A percentile compares a stretch with the other conserved stretches of the same genome.
phyloP scores from a whole-genome alignment of 2,329 filamentous ascomycete genomes.

The Penicillium sp. region DNA sequence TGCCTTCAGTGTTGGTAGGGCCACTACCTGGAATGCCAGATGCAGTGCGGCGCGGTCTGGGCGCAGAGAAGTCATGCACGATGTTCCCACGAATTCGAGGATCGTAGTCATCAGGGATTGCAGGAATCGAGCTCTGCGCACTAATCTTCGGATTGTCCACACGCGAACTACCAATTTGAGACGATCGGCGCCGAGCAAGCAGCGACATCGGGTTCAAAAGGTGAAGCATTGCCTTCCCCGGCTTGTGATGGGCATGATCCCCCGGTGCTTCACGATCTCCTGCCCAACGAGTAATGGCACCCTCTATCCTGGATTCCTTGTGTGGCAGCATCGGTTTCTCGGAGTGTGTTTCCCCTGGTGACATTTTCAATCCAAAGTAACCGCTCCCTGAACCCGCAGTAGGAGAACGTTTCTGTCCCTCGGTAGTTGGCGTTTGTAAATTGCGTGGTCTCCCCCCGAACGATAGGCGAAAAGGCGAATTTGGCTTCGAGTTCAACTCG shows the following conservation, averaged over 20 bases:
- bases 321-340: conserved; percentile 23
- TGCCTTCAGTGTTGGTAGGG: conserved; percentile 9
- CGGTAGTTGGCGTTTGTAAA: conserved; percentile 21
- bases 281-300: conserved; percentile 20
- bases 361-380: conserved; percentile 29
- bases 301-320: conserved; percentile 28
- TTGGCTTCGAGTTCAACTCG: conserved; percentile 30
- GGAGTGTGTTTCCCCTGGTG: conserved; percentile 26
- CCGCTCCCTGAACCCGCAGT: conserved; percentile 24
- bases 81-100: conserved; percentile 62
- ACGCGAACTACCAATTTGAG: conserved; percentile 48
- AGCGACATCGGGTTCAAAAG: conserved; percentile 62
- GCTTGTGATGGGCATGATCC: conserved; percentile 32
- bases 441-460: conserved; percentile 33
- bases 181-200: conserved; percentile 56
- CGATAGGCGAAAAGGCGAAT: conserved; percentile 36
- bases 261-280: conserved; percentile 28
- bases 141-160: conserved; percentile 53
- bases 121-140: conserved; percentile 48
- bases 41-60: conserved; percentile 47
- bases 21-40: conserved; percentile 25
- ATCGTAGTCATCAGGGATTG: conserved; percentile 61
- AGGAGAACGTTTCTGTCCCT: conserved; percentile 30
- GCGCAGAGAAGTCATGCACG: conserved; percentile 64
- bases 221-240: conserved; percentile 52